Evolutionary conservation across 495 filamentous ascomycete species (phyloP), one percentile per base, ranked within the genome.

Genomic region (Trichoderma orchidacearum): DNA sequence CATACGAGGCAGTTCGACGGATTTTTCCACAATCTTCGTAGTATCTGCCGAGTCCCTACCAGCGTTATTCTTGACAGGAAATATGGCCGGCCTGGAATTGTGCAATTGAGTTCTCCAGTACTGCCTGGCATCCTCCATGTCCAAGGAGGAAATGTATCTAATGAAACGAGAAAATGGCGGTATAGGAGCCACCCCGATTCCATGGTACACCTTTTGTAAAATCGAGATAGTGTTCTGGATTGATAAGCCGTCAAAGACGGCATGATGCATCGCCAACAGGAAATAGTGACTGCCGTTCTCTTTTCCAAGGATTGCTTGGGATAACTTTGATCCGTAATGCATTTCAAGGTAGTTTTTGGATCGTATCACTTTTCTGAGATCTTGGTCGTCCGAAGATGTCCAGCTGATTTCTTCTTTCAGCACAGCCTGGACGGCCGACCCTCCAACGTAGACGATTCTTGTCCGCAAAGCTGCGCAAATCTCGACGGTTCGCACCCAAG

Each of bases 191-290:
- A 30, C 1, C 11, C 17, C 12, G 1, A 17, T 8, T 1, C 30
- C 30, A 53, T 3, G 30, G n/a, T 53, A 53, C 11, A 32, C 51
- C 15, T 32, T 53, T 5, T 30, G 27, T 5, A 53, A 12, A 2
- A 32, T 12, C 0, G 30, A 51, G 51, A 23, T 60, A 59, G 31
- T 61, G 23, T 28, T 61, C 54, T 18, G 64, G 53, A 18, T 66
- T 13, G 81, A n/a, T n/a, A 54, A 63, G 27, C 73, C 77, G 5
- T 62, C 57, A 0, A 81, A 59, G 5, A 70, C 64, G 8, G 71
- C 68, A 23, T 73, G 67, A 0, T 80, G 68, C 30, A 79, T 79
- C 52, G 68, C 70, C 27, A 75, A 62, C 6, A 75, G 53, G 56
- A 76, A 70, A 12, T 72, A 72, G 52, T 74, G 75, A 4, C 74